Evolutionary conservation across 2,329 filamentous ascomycete species (phyloP).

Genomic region (Penicillium crustosum): DNA sequence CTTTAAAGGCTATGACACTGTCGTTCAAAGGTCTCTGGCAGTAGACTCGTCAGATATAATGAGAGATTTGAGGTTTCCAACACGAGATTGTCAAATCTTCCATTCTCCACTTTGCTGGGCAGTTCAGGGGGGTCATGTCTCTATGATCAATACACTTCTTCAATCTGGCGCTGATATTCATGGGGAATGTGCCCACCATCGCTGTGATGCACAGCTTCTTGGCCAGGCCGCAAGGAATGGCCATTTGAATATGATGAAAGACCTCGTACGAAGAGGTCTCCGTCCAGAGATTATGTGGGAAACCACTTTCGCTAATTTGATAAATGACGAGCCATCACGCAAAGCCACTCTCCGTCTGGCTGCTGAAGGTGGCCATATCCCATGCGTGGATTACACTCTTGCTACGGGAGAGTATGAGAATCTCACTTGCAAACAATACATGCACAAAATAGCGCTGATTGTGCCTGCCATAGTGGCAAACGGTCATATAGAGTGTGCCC

Average conservation of each 20-base stretch:
- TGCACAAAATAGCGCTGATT: neutral
- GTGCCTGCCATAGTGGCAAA: neutral
- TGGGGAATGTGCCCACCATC: too few species aligned
- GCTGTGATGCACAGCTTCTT: too few species aligned
- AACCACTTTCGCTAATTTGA: too few species aligned
- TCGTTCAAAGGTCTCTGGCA: neutral
- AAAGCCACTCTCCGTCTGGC: too few species aligned
- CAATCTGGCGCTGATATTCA: neutral
- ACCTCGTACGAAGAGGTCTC: too few species aligned
- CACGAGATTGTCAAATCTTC: neutral
- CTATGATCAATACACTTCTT: neutral
- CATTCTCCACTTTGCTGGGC: slow-evolving; percentile 5
- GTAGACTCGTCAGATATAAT: neutral
- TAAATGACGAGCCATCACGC: too few species aligned
- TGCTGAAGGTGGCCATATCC: too few species aligned
- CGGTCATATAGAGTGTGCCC: neutral
- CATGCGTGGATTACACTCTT: too few species aligned
- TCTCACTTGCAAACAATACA: neutral
- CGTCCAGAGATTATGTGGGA: too few species aligned
- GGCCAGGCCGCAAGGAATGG: too few species aligned
- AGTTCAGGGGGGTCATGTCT: neutral
- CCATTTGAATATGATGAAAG: too few species aligned
- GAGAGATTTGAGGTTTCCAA: neutral
- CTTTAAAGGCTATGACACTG: neutral
- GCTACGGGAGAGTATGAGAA: too few species aligned